Conservation (phyloP, 2,329 filamentous ascomycete genomes). For the Fusarium miscanthi region DNA sequence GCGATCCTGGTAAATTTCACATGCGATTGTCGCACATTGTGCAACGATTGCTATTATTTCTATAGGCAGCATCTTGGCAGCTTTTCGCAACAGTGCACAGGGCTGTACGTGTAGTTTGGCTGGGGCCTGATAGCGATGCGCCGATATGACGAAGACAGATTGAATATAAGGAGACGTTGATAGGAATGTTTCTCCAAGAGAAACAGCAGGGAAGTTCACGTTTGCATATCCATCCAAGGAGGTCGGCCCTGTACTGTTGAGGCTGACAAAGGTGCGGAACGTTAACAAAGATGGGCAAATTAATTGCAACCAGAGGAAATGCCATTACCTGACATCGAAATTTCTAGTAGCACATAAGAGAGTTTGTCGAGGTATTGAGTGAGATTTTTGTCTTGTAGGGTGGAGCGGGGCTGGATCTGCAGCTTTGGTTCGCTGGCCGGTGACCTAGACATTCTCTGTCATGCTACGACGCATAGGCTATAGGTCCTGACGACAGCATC, state of each 20-base stretch:
- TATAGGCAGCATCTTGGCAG: background rate
- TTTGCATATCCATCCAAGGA: background rate
- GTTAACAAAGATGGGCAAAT: too few relatives aligned
- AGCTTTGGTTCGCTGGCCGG: background rate
- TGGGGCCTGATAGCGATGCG: accelerated
- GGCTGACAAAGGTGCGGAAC: background rate
- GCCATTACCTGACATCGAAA: accelerated
- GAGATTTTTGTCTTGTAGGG: background rate
- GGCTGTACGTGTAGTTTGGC: background rate
- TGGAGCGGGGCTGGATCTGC: too few relatives aligned
- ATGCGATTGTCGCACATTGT: background rate
- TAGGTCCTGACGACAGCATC: accelerated
- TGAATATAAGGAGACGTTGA: accelerated
- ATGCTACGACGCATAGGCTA: accelerated
- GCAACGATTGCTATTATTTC: background rate
- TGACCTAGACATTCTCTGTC: background rate
- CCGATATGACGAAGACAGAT: too few relatives aligned
- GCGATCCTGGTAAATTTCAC: background rate
- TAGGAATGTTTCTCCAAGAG: background rate
- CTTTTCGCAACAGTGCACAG: background rate
- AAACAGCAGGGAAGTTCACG: background rate
- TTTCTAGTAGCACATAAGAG: too few relatives aligned
- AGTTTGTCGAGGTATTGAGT: accelerated
- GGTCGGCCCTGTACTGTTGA: background rate
- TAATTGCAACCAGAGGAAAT: background rate